phyloP scores from a whole-genome alignment of 345 rosid species.

The Eutrema japonicum region DNA sequence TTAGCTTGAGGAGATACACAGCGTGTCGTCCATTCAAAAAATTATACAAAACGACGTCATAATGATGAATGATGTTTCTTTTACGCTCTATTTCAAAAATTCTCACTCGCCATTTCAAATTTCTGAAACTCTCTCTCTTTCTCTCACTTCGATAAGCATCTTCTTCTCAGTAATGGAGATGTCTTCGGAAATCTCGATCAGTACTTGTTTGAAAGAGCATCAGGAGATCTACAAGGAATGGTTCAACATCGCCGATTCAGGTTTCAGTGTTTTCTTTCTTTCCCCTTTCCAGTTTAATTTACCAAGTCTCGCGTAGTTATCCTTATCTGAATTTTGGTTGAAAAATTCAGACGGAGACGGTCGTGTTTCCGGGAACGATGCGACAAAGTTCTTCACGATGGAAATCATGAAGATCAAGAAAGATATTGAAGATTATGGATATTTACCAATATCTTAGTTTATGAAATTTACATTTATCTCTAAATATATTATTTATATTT shows the following conservation, averaged over 20 bases:
- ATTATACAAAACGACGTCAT: not conserved
- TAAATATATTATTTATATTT: too few species aligned
- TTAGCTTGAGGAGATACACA: not conserved
- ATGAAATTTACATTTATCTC: too few species aligned
- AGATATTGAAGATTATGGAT: too few species aligned
- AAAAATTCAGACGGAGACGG: too few species aligned
- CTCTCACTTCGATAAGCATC: slow-evolving; percentile 8
- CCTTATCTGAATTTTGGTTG: too few species aligned
- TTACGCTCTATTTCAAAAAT: slow-evolving; percentile 4
- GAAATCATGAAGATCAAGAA: too few species aligned
- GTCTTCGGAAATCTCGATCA: slow-evolving; percentile 40
- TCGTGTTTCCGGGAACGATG: too few species aligned
- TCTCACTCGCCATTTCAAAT: slow-evolving; percentile 17
- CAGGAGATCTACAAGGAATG: slow-evolving; percentile 77
- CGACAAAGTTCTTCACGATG: too few species aligned
- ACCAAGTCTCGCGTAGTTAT: too few species aligned
- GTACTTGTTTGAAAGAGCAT: slow-evolving; percentile 66
- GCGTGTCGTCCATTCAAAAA: not conserved
- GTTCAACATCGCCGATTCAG: slow-evolving; percentile 83
- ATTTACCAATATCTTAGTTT: too few species aligned
- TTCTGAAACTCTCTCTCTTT: slow-evolving; percentile 40
- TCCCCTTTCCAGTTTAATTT: too few species aligned
- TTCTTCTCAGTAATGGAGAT: slow-evolving; percentile 52
- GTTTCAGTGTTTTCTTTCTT: slow-evolving; percentile 40
- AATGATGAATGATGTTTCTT: not conserved